Conservation (phyloP, 2,329 filamentous ascomycete species). For the Trichoderma lentiforme region DNA sequence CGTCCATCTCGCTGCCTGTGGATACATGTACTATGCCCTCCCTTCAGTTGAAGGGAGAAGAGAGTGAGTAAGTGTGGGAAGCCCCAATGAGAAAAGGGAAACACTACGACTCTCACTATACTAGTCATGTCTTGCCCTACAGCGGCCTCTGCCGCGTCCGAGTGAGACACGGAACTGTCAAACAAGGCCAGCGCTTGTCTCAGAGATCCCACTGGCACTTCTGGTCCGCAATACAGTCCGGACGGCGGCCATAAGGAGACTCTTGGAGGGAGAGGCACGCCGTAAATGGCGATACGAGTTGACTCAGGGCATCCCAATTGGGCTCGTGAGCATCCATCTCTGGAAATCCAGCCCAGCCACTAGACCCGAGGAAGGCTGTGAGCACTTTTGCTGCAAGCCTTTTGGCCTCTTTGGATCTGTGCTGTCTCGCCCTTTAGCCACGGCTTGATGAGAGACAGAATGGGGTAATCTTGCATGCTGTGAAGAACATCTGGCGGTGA, state of each 20-base stretch:
- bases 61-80: background rate
- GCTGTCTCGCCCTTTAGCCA: background rate
- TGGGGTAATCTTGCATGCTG: background rate
- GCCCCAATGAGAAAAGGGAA: background rate
- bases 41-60: constrained; percentile 2
- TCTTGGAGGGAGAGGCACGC: background rate
- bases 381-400: background rate
- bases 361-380: background rate
- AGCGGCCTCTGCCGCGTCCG: constrained; percentile 16
- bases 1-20: background rate
- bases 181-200: constrained; percentile 16
- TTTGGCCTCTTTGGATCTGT: background rate
- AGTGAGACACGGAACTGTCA: constrained; percentile 20
- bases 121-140: constrained; percentile 15
- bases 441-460: background rate
- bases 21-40: background rate
- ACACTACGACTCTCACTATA: background rate
- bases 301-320: constrained; percentile 3
- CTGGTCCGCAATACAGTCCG: background rate
- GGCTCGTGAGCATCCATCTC: background rate
- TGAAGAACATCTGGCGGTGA: constrained; percentile 12
- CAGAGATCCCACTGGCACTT: background rate
- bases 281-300: background rate
- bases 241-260: background rate
- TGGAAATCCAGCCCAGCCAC: constrained; percentile 5